phyloP scores from a whole-genome alignment of 257 asterid genomes.

The Linaria vulgaris region DNA sequence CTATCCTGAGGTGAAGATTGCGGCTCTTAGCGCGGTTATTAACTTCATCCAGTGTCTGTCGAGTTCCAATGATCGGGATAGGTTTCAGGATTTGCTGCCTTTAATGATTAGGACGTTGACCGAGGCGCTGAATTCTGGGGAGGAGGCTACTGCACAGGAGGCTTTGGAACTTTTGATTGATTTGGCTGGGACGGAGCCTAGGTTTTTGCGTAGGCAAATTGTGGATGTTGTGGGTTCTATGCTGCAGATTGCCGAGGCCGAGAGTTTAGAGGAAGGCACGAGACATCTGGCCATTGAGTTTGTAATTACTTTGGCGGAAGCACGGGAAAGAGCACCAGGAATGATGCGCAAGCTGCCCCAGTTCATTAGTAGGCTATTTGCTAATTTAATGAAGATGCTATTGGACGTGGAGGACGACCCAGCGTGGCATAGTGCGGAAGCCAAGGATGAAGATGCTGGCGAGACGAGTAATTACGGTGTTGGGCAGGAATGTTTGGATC shows the following conservation, averaged over 20 bases:
- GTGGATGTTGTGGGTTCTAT: constrained; percentile 88
- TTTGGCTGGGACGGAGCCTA: constrained; percentile 87
- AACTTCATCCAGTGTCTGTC: constrained; percentile 81
- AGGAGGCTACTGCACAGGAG: constrained; percentile 94
- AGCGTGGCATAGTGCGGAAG: constrained; percentile 80
- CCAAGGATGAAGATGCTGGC: constrained; percentile 91
- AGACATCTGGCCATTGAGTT: constrained; percentile 89
- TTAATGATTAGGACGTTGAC: constrained; percentile 95
- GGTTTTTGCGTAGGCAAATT: constrained; percentile 85
- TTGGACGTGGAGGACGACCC: constrained; percentile 88
- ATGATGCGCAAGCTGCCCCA: constrained; percentile 98
- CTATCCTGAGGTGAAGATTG: constrained; percentile 69
- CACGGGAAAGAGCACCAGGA: constrained; percentile 96
- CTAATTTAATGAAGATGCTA: constrained; percentile 77
- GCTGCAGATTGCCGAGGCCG: constrained; percentile 92
- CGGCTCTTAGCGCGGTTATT: constrained; percentile 85
- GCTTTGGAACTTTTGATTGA: constrained; percentile 87
- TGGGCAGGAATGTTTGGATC: constrained; percentile 90
- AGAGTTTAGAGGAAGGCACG: constrained; percentile 83
- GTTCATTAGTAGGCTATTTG: constrained; percentile 70
- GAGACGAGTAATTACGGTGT: constrained; percentile 83
- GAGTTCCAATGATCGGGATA: constrained; percentile 69
- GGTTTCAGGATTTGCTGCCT: constrained; percentile 92
- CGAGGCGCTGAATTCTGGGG: constrained; percentile 75
- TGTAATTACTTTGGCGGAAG: constrained; percentile 84